Percentiles rank a stretch among this genome's conserved stretches.
Evolutionary conservation across 306 rosid species (phyloP).

Genomic region (Senna tora): DNA sequence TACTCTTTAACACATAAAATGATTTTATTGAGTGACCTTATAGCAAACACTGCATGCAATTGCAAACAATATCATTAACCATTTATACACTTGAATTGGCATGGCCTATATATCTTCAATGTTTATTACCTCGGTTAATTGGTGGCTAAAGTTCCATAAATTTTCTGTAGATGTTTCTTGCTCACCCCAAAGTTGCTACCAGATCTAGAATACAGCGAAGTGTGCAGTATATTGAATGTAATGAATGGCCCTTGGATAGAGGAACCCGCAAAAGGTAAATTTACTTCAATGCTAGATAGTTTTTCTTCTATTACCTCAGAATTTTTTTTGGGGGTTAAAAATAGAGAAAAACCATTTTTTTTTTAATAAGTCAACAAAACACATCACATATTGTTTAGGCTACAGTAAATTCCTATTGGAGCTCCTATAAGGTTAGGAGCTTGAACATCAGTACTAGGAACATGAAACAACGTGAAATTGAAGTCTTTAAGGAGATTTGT

Average conservation of each 20-base stretch:
- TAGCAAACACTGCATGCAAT: background rate
- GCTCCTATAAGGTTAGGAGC: too few relatives aligned
- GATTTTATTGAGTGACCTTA: background rate
- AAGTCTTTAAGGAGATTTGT: too few relatives aligned
- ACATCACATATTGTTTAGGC: too few relatives aligned
- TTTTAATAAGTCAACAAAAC: too few relatives aligned
- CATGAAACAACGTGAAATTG: too few relatives aligned
- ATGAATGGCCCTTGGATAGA: constrained; percentile 92
- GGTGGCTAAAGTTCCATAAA: constrained; percentile 19
- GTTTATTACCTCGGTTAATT: background rate
- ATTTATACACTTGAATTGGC: constrained; percentile 11
- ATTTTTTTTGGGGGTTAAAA: too few relatives aligned
- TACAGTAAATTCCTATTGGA: too few relatives aligned
- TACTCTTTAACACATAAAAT: background rate
- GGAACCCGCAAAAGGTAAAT: constrained; percentile 67
- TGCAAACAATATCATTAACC: background rate
- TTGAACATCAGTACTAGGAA: too few relatives aligned
- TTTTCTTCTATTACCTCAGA: background rate
- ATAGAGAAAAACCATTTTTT: too few relatives aligned
- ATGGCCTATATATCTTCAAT: background rate
- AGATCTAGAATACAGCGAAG: constrained; percentile 85
- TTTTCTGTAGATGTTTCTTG: constrained; percentile 81
- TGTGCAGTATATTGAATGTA: constrained; percentile 83
- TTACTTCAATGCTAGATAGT: background rate
- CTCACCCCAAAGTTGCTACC: constrained; percentile 93